Evolutionary conservation across 2,329 filamentous ascomycete species (phyloP), one percentile per base, ranked within the genome.

Genomic region (Clonostachys sp.): DNA sequence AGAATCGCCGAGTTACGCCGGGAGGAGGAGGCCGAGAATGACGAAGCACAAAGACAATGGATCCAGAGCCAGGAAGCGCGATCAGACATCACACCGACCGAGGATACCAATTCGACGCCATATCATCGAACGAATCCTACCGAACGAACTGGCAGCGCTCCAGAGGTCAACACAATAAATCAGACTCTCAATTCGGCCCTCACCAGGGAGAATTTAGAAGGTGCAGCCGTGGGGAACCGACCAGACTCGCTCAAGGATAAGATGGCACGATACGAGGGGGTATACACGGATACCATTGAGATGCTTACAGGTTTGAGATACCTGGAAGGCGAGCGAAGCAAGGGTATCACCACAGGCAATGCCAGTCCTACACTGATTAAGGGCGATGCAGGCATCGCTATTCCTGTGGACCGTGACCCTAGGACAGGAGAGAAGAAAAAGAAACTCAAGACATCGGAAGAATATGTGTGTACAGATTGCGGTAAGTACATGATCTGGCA

Each of bases 401-500:
- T 95, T 45, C 83, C 89, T 0, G 70, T 87, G 34, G 90, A 95
- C 54, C 83, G 90, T 52, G 89, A 94, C 50, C 77, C 79, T 13
- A 74, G 86, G 44, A 77, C 77, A 12, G 84, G 80, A 1, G 86
- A 90, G 51, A 91, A 95, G 67, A 95, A 95, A 74, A 88, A 87
- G 73, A 95, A 95, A 64, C 73, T 89, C 42, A 96, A 96, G 64
- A 77, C 82, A 20, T 78, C 80, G 2, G 83, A 96, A 61, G 91
- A 96, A 73, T 96, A 96, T 62, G 89, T 96, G 36, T 97, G 92
- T 66, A 92, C 89, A 2, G 92, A 96, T 65, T 97, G 92, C 68
- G 91, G 92, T 74, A 71, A 53, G 78, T 71, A 47, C 10, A 13
- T 18, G 17, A n/a, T 39, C 17, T 3, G 14, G 12, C 10, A 8